Evolutionary conservation across 139 green algal genomes (phyloP).

Genomic region (Desmodesmus armatus): DNA sequence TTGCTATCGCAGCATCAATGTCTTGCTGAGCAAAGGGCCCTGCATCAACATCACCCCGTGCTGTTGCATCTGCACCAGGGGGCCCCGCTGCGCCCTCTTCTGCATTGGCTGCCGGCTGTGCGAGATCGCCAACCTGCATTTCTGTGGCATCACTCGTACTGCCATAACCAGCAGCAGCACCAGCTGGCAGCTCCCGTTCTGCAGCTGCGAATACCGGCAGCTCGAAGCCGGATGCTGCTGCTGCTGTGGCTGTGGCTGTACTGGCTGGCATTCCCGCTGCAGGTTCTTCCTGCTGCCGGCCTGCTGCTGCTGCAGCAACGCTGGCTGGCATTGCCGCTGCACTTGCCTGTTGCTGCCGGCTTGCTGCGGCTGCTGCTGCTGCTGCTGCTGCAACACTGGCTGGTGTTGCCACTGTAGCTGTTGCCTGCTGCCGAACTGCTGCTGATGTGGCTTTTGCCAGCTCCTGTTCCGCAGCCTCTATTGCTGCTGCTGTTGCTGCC

Average conservation of each 20-base stretch:
- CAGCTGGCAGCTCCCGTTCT: not conserved
- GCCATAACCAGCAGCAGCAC: not conserved
- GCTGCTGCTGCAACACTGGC: not conserved
- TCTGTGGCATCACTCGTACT: not conserved
- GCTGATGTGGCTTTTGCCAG: constrained; percentile 19
- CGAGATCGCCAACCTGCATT: no score
- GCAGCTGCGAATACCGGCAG: no score
- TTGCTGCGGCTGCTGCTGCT: no score
- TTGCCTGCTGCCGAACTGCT: not conserved
- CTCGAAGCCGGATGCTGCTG: no score
- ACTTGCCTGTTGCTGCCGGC: no score
- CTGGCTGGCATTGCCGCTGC: not conserved
- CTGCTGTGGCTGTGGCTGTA: no score
- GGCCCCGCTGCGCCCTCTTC: not conserved
- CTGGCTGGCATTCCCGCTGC: no score
- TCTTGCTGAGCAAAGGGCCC: no score
- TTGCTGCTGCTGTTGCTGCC: constrained; percentile 21
- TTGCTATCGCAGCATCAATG: constrained; percentile 26
- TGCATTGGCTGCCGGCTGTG: no score
- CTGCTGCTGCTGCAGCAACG: no score
- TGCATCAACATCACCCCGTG: no score
- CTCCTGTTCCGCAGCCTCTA: not conserved
- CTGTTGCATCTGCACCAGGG: not conserved
- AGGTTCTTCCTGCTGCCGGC: no score
- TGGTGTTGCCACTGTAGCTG: not conserved